Evolutionary conservation across 768 basidiomycete genomes (phyloP), one percentile per base, ranked within the genome.

Genomic region (Artomyces pyxidatus): DNA sequence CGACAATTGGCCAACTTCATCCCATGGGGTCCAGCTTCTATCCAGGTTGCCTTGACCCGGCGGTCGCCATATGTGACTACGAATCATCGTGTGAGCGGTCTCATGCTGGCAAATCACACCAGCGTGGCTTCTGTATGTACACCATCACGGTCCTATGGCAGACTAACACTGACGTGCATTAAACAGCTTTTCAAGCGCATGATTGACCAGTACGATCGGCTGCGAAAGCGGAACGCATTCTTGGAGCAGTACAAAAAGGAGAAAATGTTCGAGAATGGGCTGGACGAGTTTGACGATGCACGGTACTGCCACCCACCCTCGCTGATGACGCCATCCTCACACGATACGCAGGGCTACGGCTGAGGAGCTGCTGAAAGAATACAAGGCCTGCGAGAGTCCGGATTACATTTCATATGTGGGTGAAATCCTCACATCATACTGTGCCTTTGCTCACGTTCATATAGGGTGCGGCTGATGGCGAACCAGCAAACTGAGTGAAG

Each of bases 51-150:
- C 5, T 69, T 97, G 51, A 96, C 94, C 1, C 83, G 89, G 50
- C 83, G 80, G 58, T 93, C 90, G 14, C 93, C 92, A 6, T 95
- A 95, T 61, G 71, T 96, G 46, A 74, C 81, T 4, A 83, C 88
- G 32, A 88, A 85, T 59, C 93, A 99, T 65, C 85, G 94, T 11
- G 94, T 98, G 48, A 97, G 94, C 63, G 95, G 95, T 0, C 74
- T 99, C 44, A 98, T 99, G 96, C 78, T 99, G 43, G 96, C 94
- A 9, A 99, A 99, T 59, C 96, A 99, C 64, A 99, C 96, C n/a
- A 93, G 92, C 59, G 92, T 99, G 51, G 91, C 91, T 23, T 93
- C 92, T 28, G 89, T 94, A 57, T 35, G 86, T 75, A 8, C 8
- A n/a, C n/a, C n/a, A n/a, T n/a, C n/a, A n/a, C n/a, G n/a, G n/a